These are phyloP conservation scores for Verticillium albo-atrum DNA, from an alignment of 2,329 filamentous ascomycete genomes.

Conservation along the genomic window DNA sequence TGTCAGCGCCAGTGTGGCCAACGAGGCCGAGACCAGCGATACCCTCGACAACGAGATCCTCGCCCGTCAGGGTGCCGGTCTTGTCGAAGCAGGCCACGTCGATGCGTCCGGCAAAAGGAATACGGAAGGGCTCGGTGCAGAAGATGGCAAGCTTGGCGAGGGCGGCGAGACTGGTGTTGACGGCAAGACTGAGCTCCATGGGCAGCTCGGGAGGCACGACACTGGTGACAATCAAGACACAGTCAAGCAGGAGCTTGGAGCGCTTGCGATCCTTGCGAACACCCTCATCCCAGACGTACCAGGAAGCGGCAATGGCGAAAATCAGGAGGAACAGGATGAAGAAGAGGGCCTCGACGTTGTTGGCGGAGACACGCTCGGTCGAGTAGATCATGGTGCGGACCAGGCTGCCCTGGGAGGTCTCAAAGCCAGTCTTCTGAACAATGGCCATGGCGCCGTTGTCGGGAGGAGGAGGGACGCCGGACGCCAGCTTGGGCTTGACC, in stretches of 20 bases:
- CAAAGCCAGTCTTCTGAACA: slow-evolving; percentile 95
- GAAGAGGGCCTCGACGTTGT: slow-evolving; percentile 91
- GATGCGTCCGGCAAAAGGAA: slow-evolving; percentile 91
- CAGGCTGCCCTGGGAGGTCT: slow-evolving; percentile 95
- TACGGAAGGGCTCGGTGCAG: slow-evolving; percentile 97
- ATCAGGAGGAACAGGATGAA: slow-evolving; percentile 96
- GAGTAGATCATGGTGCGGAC: slow-evolving; percentile 99
- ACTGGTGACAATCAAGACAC: slow-evolving; percentile 94
- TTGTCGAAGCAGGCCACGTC: slow-evolving; percentile 99
- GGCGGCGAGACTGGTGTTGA: slow-evolving; percentile 94
- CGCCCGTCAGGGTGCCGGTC: slow-evolving; percentile 92
- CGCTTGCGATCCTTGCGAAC: slow-evolving; percentile 92
- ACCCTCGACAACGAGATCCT: slow-evolving; percentile 94
- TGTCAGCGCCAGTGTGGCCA: slow-evolving; percentile 60
- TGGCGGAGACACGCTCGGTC: slow-evolving; percentile 96
- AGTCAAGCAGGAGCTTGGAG: slow-evolving; percentile 95
- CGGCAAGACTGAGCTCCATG: slow-evolving; percentile 95
- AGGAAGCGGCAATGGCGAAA: slow-evolving; percentile 94
- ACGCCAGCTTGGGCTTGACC: slow-evolving; percentile 65
- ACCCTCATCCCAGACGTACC: slow-evolving; percentile 99
- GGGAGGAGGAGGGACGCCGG: slow-evolving; percentile 77
- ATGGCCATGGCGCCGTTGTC: slow-evolving; percentile 93
- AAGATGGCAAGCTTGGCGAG: slow-evolving; percentile 95
- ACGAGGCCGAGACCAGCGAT: slow-evolving; percentile 79
- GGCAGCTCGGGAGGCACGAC: slow-evolving; percentile 97